Percentiles rank a stretch among this genome's conserved stretches.
phyloP scores from a whole-genome alignment of 495 filamentous ascomycete species.

The Margaritispora aquatica region DNA sequence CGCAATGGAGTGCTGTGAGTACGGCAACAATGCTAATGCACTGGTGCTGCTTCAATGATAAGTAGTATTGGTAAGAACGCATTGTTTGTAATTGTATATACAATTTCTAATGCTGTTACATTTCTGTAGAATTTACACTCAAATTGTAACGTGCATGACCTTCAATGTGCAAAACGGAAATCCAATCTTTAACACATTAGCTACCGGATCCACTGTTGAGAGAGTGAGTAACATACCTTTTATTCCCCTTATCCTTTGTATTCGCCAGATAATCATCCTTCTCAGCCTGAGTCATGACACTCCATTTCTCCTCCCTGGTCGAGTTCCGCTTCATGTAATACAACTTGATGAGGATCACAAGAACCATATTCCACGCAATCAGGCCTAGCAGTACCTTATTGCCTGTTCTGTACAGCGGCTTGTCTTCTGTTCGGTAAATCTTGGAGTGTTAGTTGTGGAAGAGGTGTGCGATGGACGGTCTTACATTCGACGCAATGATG shows the following conservation, averaged over 20 bases:
- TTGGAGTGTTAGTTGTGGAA: slow-evolving; percentile 6
- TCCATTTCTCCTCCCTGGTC: slow-evolving; percentile 38
- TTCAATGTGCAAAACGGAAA: slow-evolving; percentile 39
- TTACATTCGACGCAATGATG: slow-evolving; percentile 37
- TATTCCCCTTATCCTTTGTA: slow-evolving; percentile 63
- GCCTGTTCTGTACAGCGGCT: slow-evolving; percentile 42
- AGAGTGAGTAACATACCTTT: too few species aligned
- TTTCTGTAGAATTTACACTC: too few species aligned
- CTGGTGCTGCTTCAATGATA: too few species aligned
- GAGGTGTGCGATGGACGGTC: background rate
- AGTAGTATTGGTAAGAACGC: too few species aligned
- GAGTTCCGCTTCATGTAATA: slow-evolving; percentile 62
- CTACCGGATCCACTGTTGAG: too few species aligned
- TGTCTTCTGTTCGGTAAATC: slow-evolving; percentile 46
- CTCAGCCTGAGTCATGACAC: slow-evolving; percentile 55
- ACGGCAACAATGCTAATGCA: too few species aligned
- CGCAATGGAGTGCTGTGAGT: too few species aligned
- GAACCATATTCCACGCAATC: slow-evolving; percentile 41
- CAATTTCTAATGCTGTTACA: too few species aligned
- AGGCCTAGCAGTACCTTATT: slow-evolving; percentile 54
- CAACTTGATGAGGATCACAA: slow-evolving; percentile 50
- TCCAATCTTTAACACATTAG: too few species aligned
- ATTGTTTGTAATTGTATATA: too few species aligned
- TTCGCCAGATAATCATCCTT: slow-evolving; percentile 55
- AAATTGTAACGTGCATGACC: too few species aligned